Evolutionary conservation across 495 filamentous ascomycete genomes (phyloP).

Genomic region (Daldinia bambusicola): DNA sequence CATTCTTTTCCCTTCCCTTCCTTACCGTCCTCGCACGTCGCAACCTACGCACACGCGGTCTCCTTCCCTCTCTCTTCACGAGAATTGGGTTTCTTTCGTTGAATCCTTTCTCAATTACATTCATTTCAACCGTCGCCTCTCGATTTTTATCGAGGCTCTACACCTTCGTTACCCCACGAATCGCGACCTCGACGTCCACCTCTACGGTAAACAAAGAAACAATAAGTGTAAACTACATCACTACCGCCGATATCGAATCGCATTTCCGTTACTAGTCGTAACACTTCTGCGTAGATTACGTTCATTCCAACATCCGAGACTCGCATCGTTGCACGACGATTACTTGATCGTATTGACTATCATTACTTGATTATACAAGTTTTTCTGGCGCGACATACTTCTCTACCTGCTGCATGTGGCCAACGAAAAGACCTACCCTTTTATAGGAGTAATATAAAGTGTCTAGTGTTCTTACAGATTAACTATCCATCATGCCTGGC

Average conservation of each 20-base stretch:
- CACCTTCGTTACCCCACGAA: constrained; percentile 43
- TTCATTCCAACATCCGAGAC: constrained; percentile 35
- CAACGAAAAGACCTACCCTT: constrained; percentile 13
- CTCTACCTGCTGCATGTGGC: constrained; percentile 8
- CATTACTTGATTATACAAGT: constrained; percentile 3
- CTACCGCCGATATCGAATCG: constrained; percentile 34
- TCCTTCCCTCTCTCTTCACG: constrained; percentile 34
- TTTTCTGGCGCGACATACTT: constrained; percentile 3
- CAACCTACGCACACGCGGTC: constrained; percentile 45
- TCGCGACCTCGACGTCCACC: constrained; percentile 36
- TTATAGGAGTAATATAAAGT: constrained; percentile 7
- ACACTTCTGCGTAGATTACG: constrained; percentile 35
- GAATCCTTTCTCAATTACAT: constrained; percentile 49
- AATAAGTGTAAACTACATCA: constrained; percentile 26
- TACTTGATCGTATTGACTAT: constrained; percentile 1
- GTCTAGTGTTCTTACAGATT: neutral
- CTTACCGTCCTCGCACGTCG: constrained; percentile 48
- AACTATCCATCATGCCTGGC: constrained; percentile 41
- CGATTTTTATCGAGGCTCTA: constrained; percentile 38
- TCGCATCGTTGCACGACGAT: constrained; percentile 9
- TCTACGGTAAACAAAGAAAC: constrained; percentile 35
- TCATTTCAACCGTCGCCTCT: constrained; percentile 42
- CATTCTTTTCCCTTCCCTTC: constrained; percentile 40
- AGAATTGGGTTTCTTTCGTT: constrained; percentile 45
- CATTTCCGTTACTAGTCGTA: constrained; percentile 11